phyloP scores from a whole-genome alignment of 1,139 yeast species.

The Protomyces lactucae-debilis region DNA sequence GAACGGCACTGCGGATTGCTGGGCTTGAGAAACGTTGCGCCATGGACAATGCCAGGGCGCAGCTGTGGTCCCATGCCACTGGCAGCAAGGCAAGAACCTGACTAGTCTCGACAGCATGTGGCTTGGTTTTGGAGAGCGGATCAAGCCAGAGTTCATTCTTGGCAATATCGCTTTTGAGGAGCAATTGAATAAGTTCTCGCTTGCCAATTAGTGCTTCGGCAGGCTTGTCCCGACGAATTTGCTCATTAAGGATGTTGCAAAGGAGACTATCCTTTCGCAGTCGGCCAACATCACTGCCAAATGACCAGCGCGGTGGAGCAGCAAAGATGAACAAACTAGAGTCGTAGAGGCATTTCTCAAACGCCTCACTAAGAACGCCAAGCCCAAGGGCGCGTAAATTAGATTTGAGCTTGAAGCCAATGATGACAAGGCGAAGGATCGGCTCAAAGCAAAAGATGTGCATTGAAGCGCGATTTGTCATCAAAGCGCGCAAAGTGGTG shows the following conservation, averaged over 20 bases:
- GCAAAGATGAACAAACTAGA: conserved; percentile 79
- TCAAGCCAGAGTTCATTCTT: conserved; percentile 73
- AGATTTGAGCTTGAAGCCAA: conserved; percentile 51
- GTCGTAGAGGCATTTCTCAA: conserved; percentile 33
- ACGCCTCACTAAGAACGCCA: background rate
- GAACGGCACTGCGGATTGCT: conserved; percentile 45
- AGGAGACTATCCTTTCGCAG: conserved; percentile 43
- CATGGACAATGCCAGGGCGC: conserved; percentile 68
- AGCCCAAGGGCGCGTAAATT: background rate
- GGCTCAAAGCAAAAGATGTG: conserved; percentile 77
- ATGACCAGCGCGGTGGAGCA: conserved; percentile 63
- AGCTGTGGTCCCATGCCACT: conserved; percentile 63
- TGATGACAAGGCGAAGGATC: conserved; percentile 67
- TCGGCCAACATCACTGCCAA: conserved; percentile 78
- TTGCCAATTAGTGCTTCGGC: conserved; percentile 38
- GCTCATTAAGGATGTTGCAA: conserved; percentile 34
- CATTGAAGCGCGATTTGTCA: conserved; percentile 42
- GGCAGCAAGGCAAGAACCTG: conserved; percentile 36
- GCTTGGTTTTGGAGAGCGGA: conserved; percentile 41
- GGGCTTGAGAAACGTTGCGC: conserved; percentile 52
- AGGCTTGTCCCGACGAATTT: background rate
- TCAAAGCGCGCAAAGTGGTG: conserved; percentile 7
- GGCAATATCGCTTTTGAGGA: conserved; percentile 70
- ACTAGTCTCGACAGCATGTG: conserved; percentile 34
- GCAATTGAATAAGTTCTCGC: conserved; percentile 52